These are phyloP conservation scores for Capsicum chinense DNA, from an alignment of 257 asterid genomes.

Conservation along the genomic window DNA sequence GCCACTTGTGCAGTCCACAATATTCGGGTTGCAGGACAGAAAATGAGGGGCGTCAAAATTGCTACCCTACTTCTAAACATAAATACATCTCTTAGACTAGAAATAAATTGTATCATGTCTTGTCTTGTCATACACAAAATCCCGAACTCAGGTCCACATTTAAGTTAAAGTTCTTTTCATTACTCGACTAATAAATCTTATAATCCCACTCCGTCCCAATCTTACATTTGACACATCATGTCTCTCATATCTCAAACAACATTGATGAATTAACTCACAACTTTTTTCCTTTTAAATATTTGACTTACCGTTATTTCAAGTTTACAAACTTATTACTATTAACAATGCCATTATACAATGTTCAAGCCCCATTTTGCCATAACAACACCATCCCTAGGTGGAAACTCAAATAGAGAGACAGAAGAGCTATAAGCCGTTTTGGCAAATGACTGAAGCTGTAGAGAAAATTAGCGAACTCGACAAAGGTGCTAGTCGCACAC, in stretches of 20 bases:
- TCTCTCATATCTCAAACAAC: neutral
- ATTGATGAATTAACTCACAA: neutral
- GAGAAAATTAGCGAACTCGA: neutral
- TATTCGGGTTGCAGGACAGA: slow-evolving; percentile 6
- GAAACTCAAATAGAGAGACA: neutral
- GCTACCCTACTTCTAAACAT: slow-evolving; percentile 16
- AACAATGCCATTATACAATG: neutral
- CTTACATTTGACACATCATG: neutral
- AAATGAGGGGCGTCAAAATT: neutral
- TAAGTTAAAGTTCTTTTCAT: neutral
- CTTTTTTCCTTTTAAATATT: neutral
- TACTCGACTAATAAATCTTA: neutral
- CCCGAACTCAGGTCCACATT: neutral
- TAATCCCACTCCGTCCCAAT: neutral
- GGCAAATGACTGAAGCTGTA: neutral
- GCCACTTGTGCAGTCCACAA: neutral
- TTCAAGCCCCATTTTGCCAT: neutral
- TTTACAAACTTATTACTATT: slow-evolving; percentile 12
- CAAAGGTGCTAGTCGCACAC: slow-evolving; percentile 20
- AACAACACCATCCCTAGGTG: neutral
- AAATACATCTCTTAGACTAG: neutral
- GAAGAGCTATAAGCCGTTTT: neutral
- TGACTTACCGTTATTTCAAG: neutral
- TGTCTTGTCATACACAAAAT: neutral
- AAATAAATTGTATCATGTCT: neutral